Evolutionary conservation across 352 stramenopile genomes (phyloP), one percentile per base, ranked within the genome.

Genomic region (Phytopythium vexans): DNA sequence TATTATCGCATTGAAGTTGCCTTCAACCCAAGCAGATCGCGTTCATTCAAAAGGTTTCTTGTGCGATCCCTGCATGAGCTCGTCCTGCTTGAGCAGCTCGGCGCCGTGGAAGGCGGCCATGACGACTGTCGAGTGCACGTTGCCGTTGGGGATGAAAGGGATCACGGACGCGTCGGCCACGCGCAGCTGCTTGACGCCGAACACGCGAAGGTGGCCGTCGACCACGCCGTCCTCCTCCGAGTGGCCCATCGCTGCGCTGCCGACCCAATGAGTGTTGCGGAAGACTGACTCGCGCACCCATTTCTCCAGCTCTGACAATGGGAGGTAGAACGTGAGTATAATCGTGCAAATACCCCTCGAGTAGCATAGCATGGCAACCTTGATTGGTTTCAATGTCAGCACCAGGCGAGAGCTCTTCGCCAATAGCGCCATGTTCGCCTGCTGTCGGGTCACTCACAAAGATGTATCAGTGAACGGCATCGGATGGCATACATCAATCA

Each of bases 191-290:
- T 69, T 48, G 32, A 86, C 62, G 12, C 77, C 77, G 50, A 86
- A 89, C 2, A 89, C 79, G 1, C 74, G 75, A 39, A 89, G 54
- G 27, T 72, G 72, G 16, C 55, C 68, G 54, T 87, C 77, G 35
- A 89, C 79, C 39, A 89, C 79, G 33, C 61, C 77, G 1, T 75
- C 62, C 1, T 72, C 47, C 34, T 74, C 57, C 1, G 55, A 54
- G 2, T 49, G 53, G 15, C 59, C 83, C 82, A 97, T 95, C 3
- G 76, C 67, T 11, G 82, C 82, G 57, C 76, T 90, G 33, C 88
- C 81, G 31, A 89, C 80, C 87, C 87, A 95, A 48, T 96, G 87
- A 10, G 76, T 86, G 54, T 97, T 97, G 31, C 74, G 72, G 39
- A 94, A 88, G 3, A 87, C 65, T 44, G 83, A 68, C 35, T 69